A percentile compares a stretch with the other conserved stretches of the same genome.
phyloP scores from a whole-genome alignment of 2,329 filamentous ascomycete species.

The Penicillium nordicum region DNA sequence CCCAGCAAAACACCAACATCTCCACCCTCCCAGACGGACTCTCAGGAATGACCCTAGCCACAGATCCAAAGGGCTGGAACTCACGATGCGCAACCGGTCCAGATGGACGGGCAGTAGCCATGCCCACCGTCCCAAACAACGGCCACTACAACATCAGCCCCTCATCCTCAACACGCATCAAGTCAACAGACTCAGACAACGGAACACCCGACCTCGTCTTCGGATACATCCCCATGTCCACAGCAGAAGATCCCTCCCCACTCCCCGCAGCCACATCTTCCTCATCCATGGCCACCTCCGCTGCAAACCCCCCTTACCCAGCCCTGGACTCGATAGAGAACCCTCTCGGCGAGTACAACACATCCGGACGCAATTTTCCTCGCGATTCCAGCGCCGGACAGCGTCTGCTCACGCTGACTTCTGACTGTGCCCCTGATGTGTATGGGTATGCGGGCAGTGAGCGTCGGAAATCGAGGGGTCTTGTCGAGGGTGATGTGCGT shows the following conservation, averaged over 20 bases:
- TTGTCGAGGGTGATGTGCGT: constrained; percentile 12
- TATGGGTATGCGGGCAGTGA: constrained; percentile 41
- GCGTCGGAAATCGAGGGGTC: constrained; percentile 23
- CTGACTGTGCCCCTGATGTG: constrained; percentile 33
- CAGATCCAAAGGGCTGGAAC: constrained; percentile 23
- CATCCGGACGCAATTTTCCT: constrained; percentile 17
- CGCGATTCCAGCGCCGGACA: constrained; percentile 15
- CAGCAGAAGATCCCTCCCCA: constrained; percentile 11
- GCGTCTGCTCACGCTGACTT: constrained; percentile 26
- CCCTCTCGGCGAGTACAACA: constrained; percentile 17
- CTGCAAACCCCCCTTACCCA: constrained; percentile 10
- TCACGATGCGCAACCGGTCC: background rate
- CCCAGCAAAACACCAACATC: constrained; percentile 5
- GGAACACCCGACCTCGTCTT: constrained; percentile 30
- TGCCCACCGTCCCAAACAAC: constrained; percentile 19
- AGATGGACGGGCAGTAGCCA: constrained; percentile 9
- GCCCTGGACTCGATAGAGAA: constrained; percentile 17
- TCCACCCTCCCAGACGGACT: constrained; percentile 18
- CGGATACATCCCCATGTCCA: constrained; percentile 27
- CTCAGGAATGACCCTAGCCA: constrained; percentile 16
- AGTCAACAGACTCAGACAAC: constrained; percentile 18
- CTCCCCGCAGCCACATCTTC: constrained; percentile 3
- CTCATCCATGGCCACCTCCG: constrained; percentile 5
- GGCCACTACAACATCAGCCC: constrained; percentile 20
- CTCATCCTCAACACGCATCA: constrained; percentile 1